A percentile compares a stretch with the other conserved stretches of the same genome.
Evolutionary conservation across 2,329 filamentous ascomycete species (phyloP).

Genomic region (Cadophora sp.): DNA sequence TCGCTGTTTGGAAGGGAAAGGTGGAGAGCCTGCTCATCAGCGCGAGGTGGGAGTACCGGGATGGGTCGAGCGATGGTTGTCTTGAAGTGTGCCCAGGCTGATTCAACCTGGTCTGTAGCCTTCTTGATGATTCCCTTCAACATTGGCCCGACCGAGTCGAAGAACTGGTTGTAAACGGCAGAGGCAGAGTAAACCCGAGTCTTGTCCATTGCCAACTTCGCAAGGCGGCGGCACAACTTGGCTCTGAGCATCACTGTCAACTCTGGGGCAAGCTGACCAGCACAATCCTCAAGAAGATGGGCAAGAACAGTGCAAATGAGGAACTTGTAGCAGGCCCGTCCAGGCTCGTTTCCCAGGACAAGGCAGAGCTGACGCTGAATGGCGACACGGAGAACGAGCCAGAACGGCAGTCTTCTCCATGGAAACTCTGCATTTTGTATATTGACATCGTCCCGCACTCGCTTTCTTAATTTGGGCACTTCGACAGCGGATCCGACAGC

Average conservation of each 20-base stretch:
- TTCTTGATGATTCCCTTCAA: slow-evolving; percentile 44
- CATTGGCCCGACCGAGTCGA: slow-evolving; percentile 39
- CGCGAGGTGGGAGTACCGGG: slow-evolving; percentile 49
- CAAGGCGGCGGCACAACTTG: slow-evolving; percentile 64
- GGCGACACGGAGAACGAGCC: slow-evolving; percentile 66
- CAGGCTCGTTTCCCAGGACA: slow-evolving; percentile 49
- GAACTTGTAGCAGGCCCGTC: slow-evolving; percentile 62
- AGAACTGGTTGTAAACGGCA: slow-evolving; percentile 43
- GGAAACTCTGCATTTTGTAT: slow-evolving; percentile 56
- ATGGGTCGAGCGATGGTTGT: slow-evolving; percentile 48
- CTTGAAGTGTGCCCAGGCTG: slow-evolving; percentile 52
- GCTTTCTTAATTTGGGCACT: slow-evolving; percentile 57
- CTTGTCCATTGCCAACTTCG: slow-evolving; percentile 59
- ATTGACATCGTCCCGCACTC: slow-evolving; percentile 67
- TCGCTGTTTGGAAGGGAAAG: slow-evolving; percentile 53
- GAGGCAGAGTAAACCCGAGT: slow-evolving; percentile 25
- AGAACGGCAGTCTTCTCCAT: slow-evolving; percentile 68
- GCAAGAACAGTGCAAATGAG: slow-evolving; percentile 58
- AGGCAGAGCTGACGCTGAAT: slow-evolving; percentile 58
- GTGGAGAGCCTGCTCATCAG: slow-evolving; percentile 43
- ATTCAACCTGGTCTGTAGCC: slow-evolving; percentile 44
- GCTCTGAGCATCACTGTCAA: slow-evolving; percentile 50
- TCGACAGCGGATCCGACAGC: slow-evolving; percentile 53
- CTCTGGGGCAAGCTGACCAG: slow-evolving; percentile 46
- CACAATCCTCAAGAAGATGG: slow-evolving; percentile 52